A percentile compares a stretch with the other conserved stretches of the same genome.
These are phyloP conservation scores for Solanum lycopersicoides DNA, from an alignment of 257 asterid species.

Conservation along the genomic window DNA sequence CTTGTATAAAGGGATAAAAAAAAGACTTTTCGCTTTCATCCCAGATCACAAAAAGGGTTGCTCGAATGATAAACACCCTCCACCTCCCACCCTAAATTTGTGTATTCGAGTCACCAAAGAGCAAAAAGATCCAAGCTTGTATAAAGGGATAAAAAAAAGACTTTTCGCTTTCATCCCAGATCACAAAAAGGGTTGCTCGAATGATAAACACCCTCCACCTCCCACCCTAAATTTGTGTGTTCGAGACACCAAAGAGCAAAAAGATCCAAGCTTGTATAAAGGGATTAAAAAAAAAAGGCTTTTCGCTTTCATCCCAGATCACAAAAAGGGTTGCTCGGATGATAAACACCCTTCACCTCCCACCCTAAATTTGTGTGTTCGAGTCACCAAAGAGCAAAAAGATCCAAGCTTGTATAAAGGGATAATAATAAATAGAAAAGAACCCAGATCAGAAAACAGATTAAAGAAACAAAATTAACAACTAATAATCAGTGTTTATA, in stretches of 20 bases:
- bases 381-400: not conserved
- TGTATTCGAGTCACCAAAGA: not conserved
- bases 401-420: not conserved
- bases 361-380: not conserved
- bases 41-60: not conserved
- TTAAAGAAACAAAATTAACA: not conserved
- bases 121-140: not conserved
- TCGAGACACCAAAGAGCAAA: not conserved
- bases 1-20: no score
- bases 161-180: not conserved
- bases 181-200: not conserved
- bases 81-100: not conserved
- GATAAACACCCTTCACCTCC: not conserved
- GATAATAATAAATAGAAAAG: not conserved
- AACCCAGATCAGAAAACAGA: not conserved
- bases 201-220: not conserved
- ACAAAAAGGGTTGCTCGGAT: not conserved
- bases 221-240: not conserved
- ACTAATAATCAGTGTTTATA: not conserved
- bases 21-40: not conserved
- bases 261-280: not conserved
- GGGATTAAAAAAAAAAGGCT: not conserved
- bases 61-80: not conserved
- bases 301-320: not conserved
- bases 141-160: not conserved